phyloP scores from a whole-genome alignment of 2,329 filamentous ascomycete species.

The Amylocarpus encephaloides region DNA sequence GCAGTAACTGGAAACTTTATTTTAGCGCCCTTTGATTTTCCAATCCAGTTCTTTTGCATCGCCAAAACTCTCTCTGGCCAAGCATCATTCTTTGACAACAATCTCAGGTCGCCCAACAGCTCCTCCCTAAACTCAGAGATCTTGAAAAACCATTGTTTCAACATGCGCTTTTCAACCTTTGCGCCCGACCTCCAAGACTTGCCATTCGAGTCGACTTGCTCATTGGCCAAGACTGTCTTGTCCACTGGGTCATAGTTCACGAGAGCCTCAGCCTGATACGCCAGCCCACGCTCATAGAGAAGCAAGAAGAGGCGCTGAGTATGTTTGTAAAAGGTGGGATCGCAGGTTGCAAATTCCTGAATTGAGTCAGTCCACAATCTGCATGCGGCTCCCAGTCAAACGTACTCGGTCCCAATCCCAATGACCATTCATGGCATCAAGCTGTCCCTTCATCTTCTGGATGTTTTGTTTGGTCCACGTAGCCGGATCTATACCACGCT shows the following conservation, averaged over 20 bases:
- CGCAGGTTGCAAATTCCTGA: constrained; percentile 78
- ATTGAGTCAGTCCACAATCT: background rate
- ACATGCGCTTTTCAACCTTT: constrained; percentile 68
- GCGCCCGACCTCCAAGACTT: constrained; percentile 83
- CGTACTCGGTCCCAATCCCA: constrained; percentile 80
- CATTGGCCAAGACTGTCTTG: constrained; percentile 83
- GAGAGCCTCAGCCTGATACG: constrained; percentile 74
- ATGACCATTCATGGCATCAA: constrained; percentile 69
- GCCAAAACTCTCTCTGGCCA: constrained; percentile 80
- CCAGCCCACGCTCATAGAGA: constrained; percentile 66
- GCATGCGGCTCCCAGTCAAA: constrained; percentile 23
- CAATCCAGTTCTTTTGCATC: constrained; percentile 86
- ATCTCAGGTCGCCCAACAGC: constrained; percentile 64
- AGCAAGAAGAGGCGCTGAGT: constrained; percentile 81
- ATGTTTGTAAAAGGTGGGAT: constrained; percentile 81
- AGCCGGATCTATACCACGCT: constrained; percentile 69
- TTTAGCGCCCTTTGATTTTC: constrained; percentile 66
- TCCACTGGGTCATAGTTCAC: constrained; percentile 92
- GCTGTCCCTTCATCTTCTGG: constrained; percentile 74
- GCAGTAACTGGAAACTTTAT: constrained; percentile 60
- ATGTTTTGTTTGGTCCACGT: constrained; percentile 80
- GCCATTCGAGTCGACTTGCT: constrained; percentile 84
- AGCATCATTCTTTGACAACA: constrained; percentile 52
- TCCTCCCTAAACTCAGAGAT: constrained; percentile 74
- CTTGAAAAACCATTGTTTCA: constrained; percentile 87